A percentile compares a stretch with the other conserved stretches of the same genome.
These are phyloP conservation scores for Didymella arachidicola DNA, from an alignment of 2,329 filamentous ascomycete genomes.

Conservation along the genomic window DNA sequence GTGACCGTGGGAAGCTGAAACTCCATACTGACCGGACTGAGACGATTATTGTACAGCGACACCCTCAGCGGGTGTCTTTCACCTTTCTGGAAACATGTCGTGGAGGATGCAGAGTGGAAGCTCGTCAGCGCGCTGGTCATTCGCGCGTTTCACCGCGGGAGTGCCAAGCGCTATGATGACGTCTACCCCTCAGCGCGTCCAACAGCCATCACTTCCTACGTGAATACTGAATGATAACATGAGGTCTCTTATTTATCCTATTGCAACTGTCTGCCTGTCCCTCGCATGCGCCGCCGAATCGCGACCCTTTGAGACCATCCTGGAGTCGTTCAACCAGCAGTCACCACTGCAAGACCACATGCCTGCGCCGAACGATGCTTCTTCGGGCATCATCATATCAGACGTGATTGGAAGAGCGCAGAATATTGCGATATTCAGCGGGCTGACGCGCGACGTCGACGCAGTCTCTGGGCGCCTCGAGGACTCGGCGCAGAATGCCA, in stretches of 20 bases:
- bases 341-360: slow-evolving; percentile 40
- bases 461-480: slow-evolving; percentile 73
- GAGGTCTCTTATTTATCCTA: slow-evolving; percentile 40
- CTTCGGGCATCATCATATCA: slow-evolving; percentile 70
- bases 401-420: slow-evolving; percentile 84
- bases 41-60: neutral
- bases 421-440: slow-evolving; percentile 82
- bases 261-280: slow-evolving; percentile 41
- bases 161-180: slow-evolving; percentile 38
- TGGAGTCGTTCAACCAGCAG: slow-evolving; percentile 43
- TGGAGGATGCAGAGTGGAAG: slow-evolving; percentile 14
- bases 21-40: slow-evolving; percentile 23
- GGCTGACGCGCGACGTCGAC: slow-evolving; percentile 78
- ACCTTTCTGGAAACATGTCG: slow-evolving; percentile 27
- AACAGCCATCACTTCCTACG: slow-evolving; percentile 23
- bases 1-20: slow-evolving; percentile 44
- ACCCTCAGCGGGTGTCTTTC: slow-evolving; percentile 31
- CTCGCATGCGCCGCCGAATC: slow-evolving; percentile 45
- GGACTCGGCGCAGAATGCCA: slow-evolving; percentile 73
- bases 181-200: slow-evolving; percentile 35
- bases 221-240: slow-evolving; percentile 29
- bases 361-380: slow-evolving; percentile 41
- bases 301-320: slow-evolving; percentile 41
- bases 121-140: slow-evolving; percentile 26
- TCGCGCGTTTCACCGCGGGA: slow-evolving; percentile 38